Base-by-base conservation (phyloP, 2,329 filamentous ascomycete genomes). In the Apiospora arundinis region DNA sequence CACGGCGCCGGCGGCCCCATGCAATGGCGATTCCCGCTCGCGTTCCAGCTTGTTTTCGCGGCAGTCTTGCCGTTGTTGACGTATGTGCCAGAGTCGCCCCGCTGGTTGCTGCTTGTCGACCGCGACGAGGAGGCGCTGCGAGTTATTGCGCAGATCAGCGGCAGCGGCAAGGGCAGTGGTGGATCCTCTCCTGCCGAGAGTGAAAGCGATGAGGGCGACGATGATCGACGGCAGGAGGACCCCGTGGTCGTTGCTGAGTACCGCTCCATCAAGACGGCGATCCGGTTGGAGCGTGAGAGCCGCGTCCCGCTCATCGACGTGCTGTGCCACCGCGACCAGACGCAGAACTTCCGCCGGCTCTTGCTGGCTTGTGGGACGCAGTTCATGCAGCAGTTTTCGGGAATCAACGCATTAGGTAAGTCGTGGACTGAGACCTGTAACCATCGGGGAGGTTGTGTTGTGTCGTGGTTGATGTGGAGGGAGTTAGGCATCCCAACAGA, bases 101-200 rank as follows among this genome's bases (percentile, higher is more conserved):
- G 83, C 71, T 90, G 85, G 84, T 77, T 88, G n/a, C 76, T 88
- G 25, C 78, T 85, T 11, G 74, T 89, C 70, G 86, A 89, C 72
- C 85, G 87, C n/a, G 83, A 86, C 0, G 77, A 80, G 5, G 74
- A 81, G 28, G 75, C 78, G 7, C 76, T 83, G n/a, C 80, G 83
- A 7, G 85, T 88, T 5, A 84, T 93, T 71, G 84, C 86, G 9
- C 87, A 86, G 72, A 89, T 89, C 85, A 86, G 23, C 81, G 90
- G 74, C 85, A 28, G 52, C 14, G 32, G 32, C 85, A 28, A 28
- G 6, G 32, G 32, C 3, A 3, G 32, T 1, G 4, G 18, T 2
- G 2, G 2, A 2, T 12, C 18, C 0, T 72, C 72, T 49, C 60
- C 65, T 18, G 42, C 7, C n/a, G 68, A 65, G 40, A 67, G 70